Evolutionary conservation across 352 stramenopile genomes (phyloP).

Genomic region (Phytopythium helicoides): DNA sequence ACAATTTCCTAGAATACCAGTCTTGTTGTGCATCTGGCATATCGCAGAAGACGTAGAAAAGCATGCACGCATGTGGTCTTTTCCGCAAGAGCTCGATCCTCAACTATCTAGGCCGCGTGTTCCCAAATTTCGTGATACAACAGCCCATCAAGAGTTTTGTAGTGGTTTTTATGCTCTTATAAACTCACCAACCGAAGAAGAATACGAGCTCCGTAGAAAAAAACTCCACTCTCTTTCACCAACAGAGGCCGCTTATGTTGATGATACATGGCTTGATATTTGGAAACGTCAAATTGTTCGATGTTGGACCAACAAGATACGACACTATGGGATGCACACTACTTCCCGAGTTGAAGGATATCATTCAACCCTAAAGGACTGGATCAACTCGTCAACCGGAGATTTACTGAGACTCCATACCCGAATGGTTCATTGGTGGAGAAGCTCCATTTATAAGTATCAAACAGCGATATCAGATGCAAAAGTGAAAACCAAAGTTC

Average conservation of each 20-base stretch:
- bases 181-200: neutral
- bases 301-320: constrained; percentile 10
- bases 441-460: constrained; percentile 1
- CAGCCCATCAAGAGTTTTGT: constrained; percentile 2
- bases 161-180: constrained; percentile 6
- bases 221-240: neutral
- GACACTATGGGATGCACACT: constrained; percentile 13
- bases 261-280: constrained; percentile 14
- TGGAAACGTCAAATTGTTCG: constrained; percentile 18
- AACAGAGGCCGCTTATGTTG: constrained; percentile 9
- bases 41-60: constrained; percentile 16
- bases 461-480: neutral
- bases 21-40: constrained; percentile 16
- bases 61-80: neutral
- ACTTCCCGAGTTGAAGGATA: constrained; percentile 19
- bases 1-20: constrained; percentile 4
- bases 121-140: neutral
- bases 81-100: constrained; percentile 5
- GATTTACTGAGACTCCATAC: constrained; percentile 10
- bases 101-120: neutral
- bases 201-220: constrained; percentile 15
- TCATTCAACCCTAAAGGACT: constrained; percentile 11
- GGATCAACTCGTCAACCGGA: constrained; percentile 3
- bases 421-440: constrained; percentile 14
- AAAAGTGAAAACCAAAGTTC: neutral